phyloP scores from a whole-genome alignment of 768 basidiomycete genomes.

The Termitomyces sp. region DNA sequence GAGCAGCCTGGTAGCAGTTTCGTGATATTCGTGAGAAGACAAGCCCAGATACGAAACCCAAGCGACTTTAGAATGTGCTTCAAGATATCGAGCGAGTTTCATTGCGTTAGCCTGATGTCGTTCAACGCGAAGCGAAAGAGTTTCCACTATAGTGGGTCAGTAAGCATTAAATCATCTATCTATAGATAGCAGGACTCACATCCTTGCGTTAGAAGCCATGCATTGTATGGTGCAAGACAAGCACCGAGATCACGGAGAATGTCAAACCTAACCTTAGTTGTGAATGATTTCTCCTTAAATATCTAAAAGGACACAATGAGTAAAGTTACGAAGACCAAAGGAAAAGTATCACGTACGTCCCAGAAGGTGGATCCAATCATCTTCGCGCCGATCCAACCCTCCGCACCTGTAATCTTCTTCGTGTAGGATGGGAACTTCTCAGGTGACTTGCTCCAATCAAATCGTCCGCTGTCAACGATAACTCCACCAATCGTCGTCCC shows the following conservation, averaged over 20 bases:
- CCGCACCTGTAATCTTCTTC: conserved; percentile 7
- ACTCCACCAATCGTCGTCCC: conserved; percentile 70
- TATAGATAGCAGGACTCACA: not conserved
- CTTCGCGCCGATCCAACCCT: conserved; percentile 11
- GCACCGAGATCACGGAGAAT: conserved; percentile 57
- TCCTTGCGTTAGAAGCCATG: conserved; percentile 59
- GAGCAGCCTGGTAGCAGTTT: conserved; percentile 44
- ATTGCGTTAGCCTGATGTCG: conserved; percentile 60
- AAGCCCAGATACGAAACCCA: conserved; percentile 71
- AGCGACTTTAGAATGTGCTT: conserved; percentile 51
- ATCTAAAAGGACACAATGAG: conserved; percentile 3
- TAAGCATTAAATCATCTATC: not conserved
- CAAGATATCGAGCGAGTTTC: conserved; percentile 39
- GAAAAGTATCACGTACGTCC: conserved; percentile 10
- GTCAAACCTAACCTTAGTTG: conserved; percentile 39
- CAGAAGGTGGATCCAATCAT: conserved; percentile 17
- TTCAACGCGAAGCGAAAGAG: conserved; percentile 57
- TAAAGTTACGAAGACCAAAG: not conserved
- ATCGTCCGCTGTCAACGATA: conserved; percentile 58
- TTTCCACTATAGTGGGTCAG: conserved; percentile 39
- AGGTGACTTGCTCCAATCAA: conserved; percentile 53
- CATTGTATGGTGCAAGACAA: conserved; percentile 52
- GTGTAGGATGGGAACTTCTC: conserved; percentile 36
- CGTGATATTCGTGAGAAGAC: conserved; percentile 48
- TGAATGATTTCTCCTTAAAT: conserved; percentile 20